Percentiles rank a stretch among this genome's conserved stretches.
These are phyloP conservation scores for Penicillium verrucosum DNA, from an alignment of 2,329 filamentous ascomycete genomes.

Conservation along the genomic window DNA sequence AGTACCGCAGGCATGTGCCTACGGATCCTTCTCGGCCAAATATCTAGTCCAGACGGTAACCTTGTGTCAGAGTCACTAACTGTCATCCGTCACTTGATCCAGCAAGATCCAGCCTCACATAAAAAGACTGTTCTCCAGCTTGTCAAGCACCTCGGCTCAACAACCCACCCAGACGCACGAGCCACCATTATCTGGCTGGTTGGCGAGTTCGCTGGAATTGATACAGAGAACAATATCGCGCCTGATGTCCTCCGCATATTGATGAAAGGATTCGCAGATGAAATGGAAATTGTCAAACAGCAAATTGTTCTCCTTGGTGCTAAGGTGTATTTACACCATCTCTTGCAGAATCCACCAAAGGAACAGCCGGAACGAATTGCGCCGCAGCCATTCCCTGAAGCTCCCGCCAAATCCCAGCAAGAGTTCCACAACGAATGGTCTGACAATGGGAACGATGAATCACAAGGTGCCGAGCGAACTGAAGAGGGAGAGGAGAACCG, in stretches of 20 bases:
- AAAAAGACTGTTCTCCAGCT: slow-evolving; percentile 80
- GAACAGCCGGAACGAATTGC: slow-evolving; percentile 12
- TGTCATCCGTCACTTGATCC: slow-evolving; percentile 91
- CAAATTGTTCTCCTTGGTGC: slow-evolving; percentile 90
- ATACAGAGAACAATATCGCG: slow-evolving; percentile 82
- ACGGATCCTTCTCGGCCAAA: slow-evolving; percentile 76
- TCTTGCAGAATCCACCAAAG: slow-evolving; percentile 53
- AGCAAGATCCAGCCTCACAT: slow-evolving; percentile 79
- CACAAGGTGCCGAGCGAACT: slow-evolving; percentile 26
- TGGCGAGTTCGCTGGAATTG: slow-evolving; percentile 81
- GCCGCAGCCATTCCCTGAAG: slow-evolving; percentile 21
- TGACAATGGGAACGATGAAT: slow-evolving; percentile 28
- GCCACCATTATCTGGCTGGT: slow-evolving; percentile 98
- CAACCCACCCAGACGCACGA: slow-evolving; percentile 80
- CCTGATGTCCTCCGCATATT: slow-evolving; percentile 88
- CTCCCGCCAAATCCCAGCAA: slow-evolving; percentile 11
- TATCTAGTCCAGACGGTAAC: slow-evolving; percentile 81
- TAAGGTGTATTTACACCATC: slow-evolving; percentile 91
- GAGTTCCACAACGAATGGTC: slow-evolving; percentile 35
- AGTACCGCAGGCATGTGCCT: slow-evolving; percentile 74
- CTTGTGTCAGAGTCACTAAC: slow-evolving; percentile 90
- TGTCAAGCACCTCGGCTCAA: slow-evolving; percentile 85
- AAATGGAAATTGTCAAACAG: slow-evolving; percentile 80
- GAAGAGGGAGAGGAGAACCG: slow-evolving; percentile 24
- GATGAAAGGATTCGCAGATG: slow-evolving; percentile 76